phyloP scores from a whole-genome alignment of 2,329 filamentous ascomycete genomes.

The Tolypocladium album region DNA sequence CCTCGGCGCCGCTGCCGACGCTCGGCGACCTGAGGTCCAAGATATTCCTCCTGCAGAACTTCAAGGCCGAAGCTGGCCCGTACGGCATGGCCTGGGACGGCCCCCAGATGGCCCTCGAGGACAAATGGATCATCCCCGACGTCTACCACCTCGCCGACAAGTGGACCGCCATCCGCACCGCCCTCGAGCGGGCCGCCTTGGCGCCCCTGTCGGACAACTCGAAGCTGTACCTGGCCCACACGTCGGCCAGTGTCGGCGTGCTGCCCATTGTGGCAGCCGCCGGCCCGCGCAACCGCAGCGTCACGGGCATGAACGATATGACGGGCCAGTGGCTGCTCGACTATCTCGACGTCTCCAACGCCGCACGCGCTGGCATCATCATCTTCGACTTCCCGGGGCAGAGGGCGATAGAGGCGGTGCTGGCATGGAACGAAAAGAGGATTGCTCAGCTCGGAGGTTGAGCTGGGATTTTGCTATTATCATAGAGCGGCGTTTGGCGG shows the following conservation, averaged over 20 bases:
- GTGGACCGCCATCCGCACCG: constrained; percentile 31
- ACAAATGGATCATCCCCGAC: constrained; percentile 33
- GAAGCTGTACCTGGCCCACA: constrained; percentile 32
- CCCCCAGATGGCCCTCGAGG: constrained; percentile 33
- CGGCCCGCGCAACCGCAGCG: constrained; percentile 28
- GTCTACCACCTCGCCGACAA: constrained; percentile 32
- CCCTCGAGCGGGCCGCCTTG: constrained; percentile 25
- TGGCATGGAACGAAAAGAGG: constrained; percentile 27
- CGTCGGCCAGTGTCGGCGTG: constrained; percentile 36
- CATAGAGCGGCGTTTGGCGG: not conserved
- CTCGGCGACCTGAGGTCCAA: constrained; percentile 34
- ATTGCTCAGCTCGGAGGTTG: not conserved
- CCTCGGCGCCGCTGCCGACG: constrained; percentile 24
- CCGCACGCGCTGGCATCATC: constrained; percentile 29
- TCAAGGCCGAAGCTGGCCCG: constrained; percentile 17
- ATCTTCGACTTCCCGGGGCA: constrained; percentile 38
- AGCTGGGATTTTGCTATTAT: not conserved
- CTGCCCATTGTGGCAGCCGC: constrained; percentile 39
- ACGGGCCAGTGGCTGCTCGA: constrained; percentile 32
- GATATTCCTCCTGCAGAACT: constrained; percentile 37
- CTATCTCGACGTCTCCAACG: constrained; percentile 12
- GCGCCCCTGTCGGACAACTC: constrained; percentile 18
- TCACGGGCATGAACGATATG: constrained; percentile 38
- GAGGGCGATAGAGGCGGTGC: constrained; percentile 28
- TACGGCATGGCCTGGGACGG: constrained; percentile 36